Evolutionary conservation across 192 early-diverging fungal species (phyloP), one percentile per base, ranked within the genome.

Genomic region (Pilobolus umbonatus): DNA sequence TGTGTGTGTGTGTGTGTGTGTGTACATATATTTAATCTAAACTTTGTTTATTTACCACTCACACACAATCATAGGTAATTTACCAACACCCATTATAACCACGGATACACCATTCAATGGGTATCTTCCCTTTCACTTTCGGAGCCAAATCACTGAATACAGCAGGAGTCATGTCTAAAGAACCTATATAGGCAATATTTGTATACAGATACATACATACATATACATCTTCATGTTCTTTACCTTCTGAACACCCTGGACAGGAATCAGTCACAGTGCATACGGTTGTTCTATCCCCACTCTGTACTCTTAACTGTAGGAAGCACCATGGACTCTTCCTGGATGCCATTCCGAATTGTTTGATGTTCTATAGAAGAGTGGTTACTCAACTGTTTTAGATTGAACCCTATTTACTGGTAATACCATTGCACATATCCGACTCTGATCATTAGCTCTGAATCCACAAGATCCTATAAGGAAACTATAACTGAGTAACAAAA

Each of bases 211-310:
- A 26, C 26, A 48, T 25, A 24, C 8, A 48, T 12, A 19, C 46
- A 25, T 25, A 17, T 46, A n/a, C 4, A 12, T 5, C 25, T 22
- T 55, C 11, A 22, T 12, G 11, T 29, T 2, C 35, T 44, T 57
- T 64, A 64, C 62, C 43, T 15, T 57, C n/a, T 3, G 15, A 15
- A 52, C 77, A 79, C 31, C 43, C 72, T 22, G 77, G 77, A 62
- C 77, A 79, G 12, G 71, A 69, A 47, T 79, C 77, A 2, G 68
- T 72, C 17, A 76, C 69, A 5, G 65, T 67, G 31, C 66, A 68
- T 11, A 43, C 35, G 24, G 64, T 69, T 22, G 63, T 54, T 60
- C 68, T 72, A 28, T 66, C 67, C 3, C 57, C 62, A 40, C 57
- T 49, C 5, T 19, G 38, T 48, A 75, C 67, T 31, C 44, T 24